These are phyloP conservation scores for Fusarium annulatum DNA, from an alignment of 2,329 filamentous ascomycete species.

Conservation along the genomic window DNA sequence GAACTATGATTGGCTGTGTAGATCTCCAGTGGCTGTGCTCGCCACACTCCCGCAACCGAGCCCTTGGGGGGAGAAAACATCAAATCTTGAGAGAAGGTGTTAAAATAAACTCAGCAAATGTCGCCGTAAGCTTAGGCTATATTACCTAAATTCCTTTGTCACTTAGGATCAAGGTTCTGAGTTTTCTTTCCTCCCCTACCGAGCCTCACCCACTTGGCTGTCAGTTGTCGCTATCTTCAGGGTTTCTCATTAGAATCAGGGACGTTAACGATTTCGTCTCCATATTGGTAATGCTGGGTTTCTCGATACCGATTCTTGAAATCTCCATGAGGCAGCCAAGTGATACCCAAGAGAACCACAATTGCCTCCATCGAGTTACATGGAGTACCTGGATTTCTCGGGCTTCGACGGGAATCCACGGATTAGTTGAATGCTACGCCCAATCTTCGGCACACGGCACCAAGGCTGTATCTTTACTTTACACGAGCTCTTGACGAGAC, in stretches of 20 bases:
- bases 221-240: slow-evolving; percentile 13
- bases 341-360: slow-evolving; percentile 16
- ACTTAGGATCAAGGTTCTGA: no score
- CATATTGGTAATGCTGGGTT: slow-evolving; percentile 10
- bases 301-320: slow-evolving; percentile 9
- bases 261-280: slow-evolving; percentile 12
- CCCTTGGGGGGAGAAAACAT: no score
- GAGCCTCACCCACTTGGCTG: slow-evolving; percentile 19
- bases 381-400: slow-evolving; percentile 8
- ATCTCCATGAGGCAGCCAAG: slow-evolving; percentile 33
- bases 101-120: no score
- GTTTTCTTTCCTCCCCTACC: no score
- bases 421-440: neutral
- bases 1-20: slow-evolving; percentile 17
- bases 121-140: no score
- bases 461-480: slow-evolving; percentile 14
- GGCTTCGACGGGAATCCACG: slow-evolving; percentile 13
- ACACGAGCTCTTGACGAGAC: neutral
- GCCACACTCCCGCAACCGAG: slow-evolving; percentile 36
- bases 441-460: slow-evolving; percentile 13
- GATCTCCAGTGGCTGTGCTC: slow-evolving; percentile 39
- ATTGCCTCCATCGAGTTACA: slow-evolving; percentile 15
- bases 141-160: no score
- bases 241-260: slow-evolving; percentile 10
- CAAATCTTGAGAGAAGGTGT: no score